Conservation (phyloP, 768 basidiomycete genomes). For the Boletus huronensis region DNA sequence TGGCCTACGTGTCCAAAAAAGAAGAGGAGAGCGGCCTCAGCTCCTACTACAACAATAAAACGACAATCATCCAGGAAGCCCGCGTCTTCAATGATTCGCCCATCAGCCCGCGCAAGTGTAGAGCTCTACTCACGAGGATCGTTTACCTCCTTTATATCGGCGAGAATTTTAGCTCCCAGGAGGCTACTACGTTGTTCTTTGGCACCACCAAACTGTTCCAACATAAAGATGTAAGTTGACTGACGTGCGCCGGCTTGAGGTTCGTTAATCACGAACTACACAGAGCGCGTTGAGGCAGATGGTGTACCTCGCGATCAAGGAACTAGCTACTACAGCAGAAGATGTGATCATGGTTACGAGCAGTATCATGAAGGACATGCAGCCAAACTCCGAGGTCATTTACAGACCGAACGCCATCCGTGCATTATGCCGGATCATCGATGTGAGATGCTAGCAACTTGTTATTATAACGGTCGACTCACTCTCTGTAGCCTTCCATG, state of each 20-base stretch:
- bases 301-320: conserved; percentile 98
- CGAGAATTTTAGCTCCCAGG: conserved; percentile 91
- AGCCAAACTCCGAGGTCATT: conserved; percentile 96
- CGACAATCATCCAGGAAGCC: conserved; percentile 96
- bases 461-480: conserved; percentile 35
- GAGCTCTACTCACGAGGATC: conserved; percentile 92
- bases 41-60: conserved; percentile 95
- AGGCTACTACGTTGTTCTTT: conserved; percentile 97
- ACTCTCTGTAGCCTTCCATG: conserved; percentile 82
- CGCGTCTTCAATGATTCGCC: conserved; percentile 99
- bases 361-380: conserved; percentile 99
- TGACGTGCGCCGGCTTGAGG: background rate
- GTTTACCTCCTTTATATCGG: conserved; percentile 96
- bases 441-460: conserved; percentile 55
- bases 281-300: conserved; percentile 95
- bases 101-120: conserved; percentile 95
- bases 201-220: conserved; percentile 99
- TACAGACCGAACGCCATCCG: conserved; percentile 98
- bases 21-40: conserved; percentile 94
- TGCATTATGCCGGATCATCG: conserved; percentile 93
- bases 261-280: conserved; percentile 7
- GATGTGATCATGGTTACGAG: conserved; percentile 99
- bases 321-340: conserved; percentile 91
- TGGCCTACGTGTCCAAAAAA: conserved; percentile 88
- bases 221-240: conserved; percentile 88